phyloP scores from a whole-genome alignment of 352 stramenopile genomes.

The Pythium dissotocum region DNA sequence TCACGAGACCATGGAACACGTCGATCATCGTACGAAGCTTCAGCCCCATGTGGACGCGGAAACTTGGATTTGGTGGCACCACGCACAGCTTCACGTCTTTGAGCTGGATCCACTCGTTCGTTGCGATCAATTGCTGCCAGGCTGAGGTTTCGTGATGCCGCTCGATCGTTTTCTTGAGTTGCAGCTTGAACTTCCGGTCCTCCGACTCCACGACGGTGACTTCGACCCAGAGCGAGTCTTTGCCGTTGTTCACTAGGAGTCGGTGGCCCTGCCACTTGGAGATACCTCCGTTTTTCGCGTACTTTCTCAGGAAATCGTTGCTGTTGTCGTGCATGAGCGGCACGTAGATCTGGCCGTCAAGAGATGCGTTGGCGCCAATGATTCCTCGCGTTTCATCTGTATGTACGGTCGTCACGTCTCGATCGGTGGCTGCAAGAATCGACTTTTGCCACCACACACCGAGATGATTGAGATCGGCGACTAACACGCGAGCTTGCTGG shows the following conservation, averaged over 20 bases:
- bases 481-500: constrained; percentile 49
- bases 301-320: constrained; percentile 38
- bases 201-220: constrained; percentile 56
- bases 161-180: constrained; percentile 58
- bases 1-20: constrained; percentile 57
- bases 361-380: constrained; percentile 44
- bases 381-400: constrained; percentile 54
- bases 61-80: constrained; percentile 54
- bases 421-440: constrained; percentile 46
- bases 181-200: constrained; percentile 61
- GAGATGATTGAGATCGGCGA: constrained; percentile 49
- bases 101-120: constrained; percentile 55
- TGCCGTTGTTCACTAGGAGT: constrained; percentile 68
- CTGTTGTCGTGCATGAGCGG: constrained; percentile 42
- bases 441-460: constrained; percentile 75
- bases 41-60: constrained; percentile 66
- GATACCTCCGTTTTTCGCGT: constrained; percentile 39
- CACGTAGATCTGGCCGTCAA: constrained; percentile 67
- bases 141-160: constrained; percentile 30
- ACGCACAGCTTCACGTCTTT: constrained; percentile 52
- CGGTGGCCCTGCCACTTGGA: constrained; percentile 58
- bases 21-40: constrained; percentile 63
- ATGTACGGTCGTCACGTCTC: constrained; percentile 60
- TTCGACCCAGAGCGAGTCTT: constrained; percentile 71
- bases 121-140: constrained; percentile 43